These are phyloP conservation scores for Fragilariopsis cylindrus DNA, from an alignment of 108 stramenopile species.

Conservation along the genomic window DNA sequence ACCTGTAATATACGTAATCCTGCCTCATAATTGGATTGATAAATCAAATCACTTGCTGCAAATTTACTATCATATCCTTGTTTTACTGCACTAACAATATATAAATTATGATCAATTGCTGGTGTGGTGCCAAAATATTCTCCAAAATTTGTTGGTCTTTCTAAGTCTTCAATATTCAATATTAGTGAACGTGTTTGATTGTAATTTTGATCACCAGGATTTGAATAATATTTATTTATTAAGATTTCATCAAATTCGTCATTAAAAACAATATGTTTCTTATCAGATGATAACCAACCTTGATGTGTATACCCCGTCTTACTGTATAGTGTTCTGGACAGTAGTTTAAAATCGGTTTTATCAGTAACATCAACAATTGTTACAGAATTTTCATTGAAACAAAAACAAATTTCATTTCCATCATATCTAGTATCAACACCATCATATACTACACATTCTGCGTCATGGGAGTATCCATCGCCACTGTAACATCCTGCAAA, in stretches of 20 bases:
- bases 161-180: neutral
- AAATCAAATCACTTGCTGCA: slow-evolving; percentile 14
- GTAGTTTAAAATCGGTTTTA: neutral
- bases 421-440: slow-evolving; percentile 30
- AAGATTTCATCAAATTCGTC: too few relatives aligned
- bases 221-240: too few relatives aligned
- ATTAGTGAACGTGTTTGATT: neutral
- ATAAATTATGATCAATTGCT: slow-evolving; percentile 47
- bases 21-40: slow-evolving; percentile 36
- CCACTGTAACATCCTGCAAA: slow-evolving; percentile 18
- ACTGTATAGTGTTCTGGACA: slow-evolving; percentile 16
- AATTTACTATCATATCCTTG: too few relatives aligned
- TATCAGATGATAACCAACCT: slow-evolving; percentile 44
- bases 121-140: slow-evolving; percentile 8
- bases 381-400: slow-evolving; percentile 24
- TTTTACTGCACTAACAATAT: neutral
- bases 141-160: neutral
- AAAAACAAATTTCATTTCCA: slow-evolving; percentile 35
- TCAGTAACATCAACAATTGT: slow-evolving; percentile 39
- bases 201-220: too few relatives aligned
- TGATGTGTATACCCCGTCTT: slow-evolving; percentile 35
- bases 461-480: slow-evolving; percentile 38
- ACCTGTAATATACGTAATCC: slow-evolving; percentile 28
- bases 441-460: slow-evolving; percentile 35
- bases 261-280: slow-evolving; percentile 29